Conservation (phyloP, 768 basidiomycete genomes). For the Jaapia argillacea region DNA sequence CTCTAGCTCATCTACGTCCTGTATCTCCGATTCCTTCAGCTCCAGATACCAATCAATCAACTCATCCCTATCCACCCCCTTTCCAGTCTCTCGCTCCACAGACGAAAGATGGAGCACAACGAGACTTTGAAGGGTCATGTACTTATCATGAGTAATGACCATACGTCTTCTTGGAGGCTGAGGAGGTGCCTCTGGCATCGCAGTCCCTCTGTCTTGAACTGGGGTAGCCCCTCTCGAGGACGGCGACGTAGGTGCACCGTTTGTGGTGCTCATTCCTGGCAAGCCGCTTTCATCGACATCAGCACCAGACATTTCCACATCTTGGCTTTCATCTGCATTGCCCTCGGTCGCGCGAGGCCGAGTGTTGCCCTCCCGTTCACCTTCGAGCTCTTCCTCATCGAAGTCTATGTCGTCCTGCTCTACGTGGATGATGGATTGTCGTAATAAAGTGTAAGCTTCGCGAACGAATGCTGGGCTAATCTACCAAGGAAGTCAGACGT, state of each 20-base stretch:
- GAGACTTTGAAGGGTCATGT: conserved; percentile 81
- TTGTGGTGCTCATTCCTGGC: conserved; percentile 20
- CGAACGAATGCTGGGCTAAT: conserved; percentile 92
- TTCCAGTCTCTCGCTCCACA: conserved; percentile 64
- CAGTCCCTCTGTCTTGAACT: conserved; percentile 19
- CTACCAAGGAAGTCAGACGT: conserved; percentile 25
- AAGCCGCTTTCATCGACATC: conserved; percentile 45
- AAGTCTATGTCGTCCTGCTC: conserved; percentile 98
- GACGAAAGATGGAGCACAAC: conserved; percentile 76
- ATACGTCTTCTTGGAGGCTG: conserved; percentile 58
- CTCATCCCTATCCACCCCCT: conserved; percentile 81
- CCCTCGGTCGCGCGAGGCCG: conserved; percentile 23
- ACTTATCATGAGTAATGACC: conserved; percentile 95
- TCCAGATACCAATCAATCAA: conserved; percentile 97
- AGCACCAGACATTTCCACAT: conserved; percentile 54
- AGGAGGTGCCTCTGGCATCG: conserved; percentile 24
- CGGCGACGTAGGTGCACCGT: conserved; percentile 7
- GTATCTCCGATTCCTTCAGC: conserved; percentile 71
- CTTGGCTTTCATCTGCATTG: conserved; percentile 42
- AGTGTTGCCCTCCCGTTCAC: conserved; percentile 34
- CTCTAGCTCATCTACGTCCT: conserved; percentile 80
- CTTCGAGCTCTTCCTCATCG: conserved; percentile 78
- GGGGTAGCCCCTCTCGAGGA: conserved; percentile 1
- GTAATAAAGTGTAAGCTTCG: conserved; percentile 88
- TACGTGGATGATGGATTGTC: conserved; percentile 98